phyloP scores from a whole-genome alignment of 805 yeast species.

The Metschnikowia borealis region DNA sequence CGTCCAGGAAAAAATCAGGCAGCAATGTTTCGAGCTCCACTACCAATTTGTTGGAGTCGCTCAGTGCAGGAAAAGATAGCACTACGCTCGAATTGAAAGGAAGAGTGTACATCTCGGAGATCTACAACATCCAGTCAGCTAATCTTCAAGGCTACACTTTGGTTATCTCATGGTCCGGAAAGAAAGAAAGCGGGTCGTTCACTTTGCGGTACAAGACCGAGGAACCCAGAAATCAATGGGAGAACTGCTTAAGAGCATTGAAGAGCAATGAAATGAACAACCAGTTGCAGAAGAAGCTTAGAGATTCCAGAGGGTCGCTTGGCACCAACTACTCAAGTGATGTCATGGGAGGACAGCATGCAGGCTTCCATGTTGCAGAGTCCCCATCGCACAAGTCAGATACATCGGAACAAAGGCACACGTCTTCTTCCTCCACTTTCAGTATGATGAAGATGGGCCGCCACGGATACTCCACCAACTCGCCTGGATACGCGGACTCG shows the following conservation, averaged over 20 bases:
- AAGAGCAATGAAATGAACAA: constrained; percentile 40
- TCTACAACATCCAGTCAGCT: constrained; percentile 38
- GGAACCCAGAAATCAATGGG: constrained; percentile 84
- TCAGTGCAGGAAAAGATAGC: constrained; percentile 26
- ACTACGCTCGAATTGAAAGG: constrained; percentile 62
- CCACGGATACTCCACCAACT: constrained; percentile 19
- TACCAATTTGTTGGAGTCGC: constrained; percentile 33
- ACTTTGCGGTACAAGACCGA: constrained; percentile 78
- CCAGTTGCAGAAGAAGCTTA: constrained; percentile 33
- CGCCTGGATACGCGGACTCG: constrained; percentile 9
- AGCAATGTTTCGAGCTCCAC: constrained; percentile 40
- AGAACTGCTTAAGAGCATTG: constrained; percentile 51
- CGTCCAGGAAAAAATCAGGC: constrained; percentile 48
- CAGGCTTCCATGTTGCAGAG: background rate
- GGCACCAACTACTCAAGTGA: constrained; percentile 28
- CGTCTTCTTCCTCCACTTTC: constrained; percentile 40
- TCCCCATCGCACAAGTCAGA: constrained; percentile 21
- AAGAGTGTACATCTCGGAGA: constrained; percentile 71
- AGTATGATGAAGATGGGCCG: constrained; percentile 38
- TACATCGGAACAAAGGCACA: constrained; percentile 32
- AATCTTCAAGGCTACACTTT: constrained; percentile 50
- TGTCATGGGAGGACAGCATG: background rate
- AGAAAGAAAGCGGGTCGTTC: constrained; percentile 81
- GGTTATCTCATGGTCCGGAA: constrained; percentile 77
- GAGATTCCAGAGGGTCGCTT: constrained; percentile 32